phyloP scores from a whole-genome alignment of 2,329 filamentous ascomycete species.

The Elsinoe ampelina region DNA sequence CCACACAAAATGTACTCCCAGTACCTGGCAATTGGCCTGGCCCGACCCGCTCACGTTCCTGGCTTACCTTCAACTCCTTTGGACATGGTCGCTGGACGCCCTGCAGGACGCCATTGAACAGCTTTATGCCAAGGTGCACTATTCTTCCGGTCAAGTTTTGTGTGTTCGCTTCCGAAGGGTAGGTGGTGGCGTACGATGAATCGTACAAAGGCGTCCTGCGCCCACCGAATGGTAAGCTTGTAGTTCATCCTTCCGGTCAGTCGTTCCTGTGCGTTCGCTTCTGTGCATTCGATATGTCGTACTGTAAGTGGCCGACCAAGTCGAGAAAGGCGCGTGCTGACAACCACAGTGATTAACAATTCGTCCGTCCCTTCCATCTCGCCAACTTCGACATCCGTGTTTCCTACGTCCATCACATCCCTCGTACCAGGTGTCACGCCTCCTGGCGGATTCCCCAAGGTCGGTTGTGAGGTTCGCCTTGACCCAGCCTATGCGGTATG shows the following conservation, averaged over 20 bases:
- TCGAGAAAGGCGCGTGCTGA: neutral
- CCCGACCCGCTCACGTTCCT: neutral
- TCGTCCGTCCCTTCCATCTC: neutral
- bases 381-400: neutral
- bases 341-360: neutral
- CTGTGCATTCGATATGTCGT: neutral
- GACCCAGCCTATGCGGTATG: neutral
- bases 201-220: constrained; percentile 3
- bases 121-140: neutral
- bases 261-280: neutral
- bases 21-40: neutral
- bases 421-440: neutral
- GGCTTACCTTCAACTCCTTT: neutral
- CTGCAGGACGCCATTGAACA: neutral
- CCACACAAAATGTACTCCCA: neutral
- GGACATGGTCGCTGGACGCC: neutral
- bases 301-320: neutral
- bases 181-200: neutral
- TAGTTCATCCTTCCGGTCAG: neutral
- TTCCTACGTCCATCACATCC: no score
- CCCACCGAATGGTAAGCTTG: neutral
- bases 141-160: neutral
- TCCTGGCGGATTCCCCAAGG: neutral
- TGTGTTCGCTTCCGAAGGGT: neutral
- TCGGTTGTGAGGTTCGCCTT: neutral